These are phyloP conservation scores for Zymoseptoria tritici DNA, from an alignment of 2,329 filamentous ascomycete genomes.

Conservation along the genomic window DNA sequence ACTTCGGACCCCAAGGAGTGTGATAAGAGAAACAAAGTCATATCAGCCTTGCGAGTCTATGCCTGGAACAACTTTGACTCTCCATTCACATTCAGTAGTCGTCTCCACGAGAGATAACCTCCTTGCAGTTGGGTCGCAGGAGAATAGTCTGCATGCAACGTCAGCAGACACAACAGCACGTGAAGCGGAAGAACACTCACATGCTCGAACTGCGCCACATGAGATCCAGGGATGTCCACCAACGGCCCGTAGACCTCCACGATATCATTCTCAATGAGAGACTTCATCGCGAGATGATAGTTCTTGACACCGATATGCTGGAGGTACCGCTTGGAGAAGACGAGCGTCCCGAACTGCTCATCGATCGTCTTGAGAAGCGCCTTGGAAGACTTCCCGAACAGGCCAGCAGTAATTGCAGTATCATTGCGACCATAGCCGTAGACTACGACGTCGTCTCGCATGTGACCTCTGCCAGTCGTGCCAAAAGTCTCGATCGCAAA, in stretches of 20 bases:
- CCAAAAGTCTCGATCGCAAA: slow-evolving; percentile 97
- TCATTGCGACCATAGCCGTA: slow-evolving; percentile 77
- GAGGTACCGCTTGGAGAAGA: slow-evolving; percentile 83
- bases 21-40: too few relatives aligned
- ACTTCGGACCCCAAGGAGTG: too few relatives aligned
- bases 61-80: too few relatives aligned
- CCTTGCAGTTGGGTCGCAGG: slow-evolving; percentile 6
- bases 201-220: slow-evolving; percentile 91
- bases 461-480: slow-evolving; percentile 82
- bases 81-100: too few relatives aligned
- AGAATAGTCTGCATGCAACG: slow-evolving; percentile 2
- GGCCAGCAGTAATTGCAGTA: slow-evolving; percentile 66
- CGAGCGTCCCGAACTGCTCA: slow-evolving; percentile 91
- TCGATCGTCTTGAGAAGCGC: slow-evolving; percentile 80
- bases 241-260: slow-evolving; percentile 87
- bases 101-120: slow-evolving; percentile 8
- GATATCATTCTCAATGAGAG: slow-evolving; percentile 71
- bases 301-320: slow-evolving; percentile 92
- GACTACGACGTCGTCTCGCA: slow-evolving; percentile 75
- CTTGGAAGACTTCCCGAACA: slow-evolving; percentile 76
- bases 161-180: too few relatives aligned
- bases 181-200: too few relatives aligned
- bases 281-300: slow-evolving; percentile 85
- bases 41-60: too few relatives aligned
- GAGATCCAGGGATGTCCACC: slow-evolving; percentile 86